Evolutionary conservation across 768 basidiomycete species (phyloP).

Genomic region (Lactarius trivialis): DNA sequence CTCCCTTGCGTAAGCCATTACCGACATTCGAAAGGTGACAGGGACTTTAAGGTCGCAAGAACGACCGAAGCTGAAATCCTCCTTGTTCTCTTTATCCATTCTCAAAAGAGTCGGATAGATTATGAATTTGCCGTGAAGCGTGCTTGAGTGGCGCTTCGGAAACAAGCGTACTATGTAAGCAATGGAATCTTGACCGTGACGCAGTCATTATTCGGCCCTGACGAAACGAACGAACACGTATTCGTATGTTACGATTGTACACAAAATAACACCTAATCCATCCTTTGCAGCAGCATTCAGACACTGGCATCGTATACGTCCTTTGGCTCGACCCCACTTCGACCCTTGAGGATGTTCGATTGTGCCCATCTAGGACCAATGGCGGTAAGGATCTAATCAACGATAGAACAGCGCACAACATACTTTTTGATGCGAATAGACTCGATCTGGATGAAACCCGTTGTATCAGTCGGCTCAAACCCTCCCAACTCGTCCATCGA

Average conservation of each 20-base stretch:
- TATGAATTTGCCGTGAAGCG: no score
- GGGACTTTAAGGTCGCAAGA: slow-evolving; percentile 84
- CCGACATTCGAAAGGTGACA: slow-evolving; percentile 78
- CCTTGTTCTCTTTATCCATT: slow-evolving; percentile 62
- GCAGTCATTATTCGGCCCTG: no score
- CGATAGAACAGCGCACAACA: slow-evolving; percentile 28
- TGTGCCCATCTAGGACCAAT: slow-evolving; percentile 65
- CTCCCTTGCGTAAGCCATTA: neutral
- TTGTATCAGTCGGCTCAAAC: slow-evolving; percentile 92
- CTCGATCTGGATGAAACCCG: slow-evolving; percentile 96
- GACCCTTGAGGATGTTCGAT: slow-evolving; percentile 78
- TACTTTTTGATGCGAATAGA: slow-evolving; percentile 97
- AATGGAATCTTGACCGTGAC: no score
- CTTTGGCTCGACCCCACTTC: slow-evolving; percentile 65
- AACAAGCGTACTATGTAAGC: no score
- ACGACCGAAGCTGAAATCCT: slow-evolving; percentile 91
- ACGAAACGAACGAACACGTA: no score
- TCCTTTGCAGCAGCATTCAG: slow-evolving; percentile 14
- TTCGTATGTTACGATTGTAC: neutral
- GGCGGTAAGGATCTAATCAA: slow-evolving; percentile 14
- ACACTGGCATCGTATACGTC: slow-evolving; percentile 73
- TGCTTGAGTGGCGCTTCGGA: no score
- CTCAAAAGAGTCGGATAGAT: no score
- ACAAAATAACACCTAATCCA: neutral
- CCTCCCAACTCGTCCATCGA: slow-evolving; percentile 99